Evolutionary conservation across 192 early-diverging fungal genomes (phyloP).

Genomic region (Mortierella claussenii): DNA sequence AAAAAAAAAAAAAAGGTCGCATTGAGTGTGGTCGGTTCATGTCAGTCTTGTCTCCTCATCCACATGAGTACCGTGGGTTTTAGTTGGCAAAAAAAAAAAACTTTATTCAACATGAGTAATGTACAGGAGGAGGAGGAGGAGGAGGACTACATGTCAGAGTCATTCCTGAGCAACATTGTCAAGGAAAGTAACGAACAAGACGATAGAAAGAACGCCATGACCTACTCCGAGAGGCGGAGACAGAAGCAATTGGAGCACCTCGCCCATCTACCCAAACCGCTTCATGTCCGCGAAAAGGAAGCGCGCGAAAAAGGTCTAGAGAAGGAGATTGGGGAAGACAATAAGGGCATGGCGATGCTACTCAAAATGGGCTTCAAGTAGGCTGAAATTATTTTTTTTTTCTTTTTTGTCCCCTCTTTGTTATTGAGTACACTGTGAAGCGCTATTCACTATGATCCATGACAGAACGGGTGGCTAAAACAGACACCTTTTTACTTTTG

Average conservation of each 20-base stretch:
- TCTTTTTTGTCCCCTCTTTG: neutral
- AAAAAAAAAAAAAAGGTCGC: too few species aligned
- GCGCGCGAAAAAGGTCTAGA: constrained; percentile 60
- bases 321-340: constrained; percentile 56
- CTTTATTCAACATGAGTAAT: constrained; percentile 3
- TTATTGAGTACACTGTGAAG: constrained; percentile 1
- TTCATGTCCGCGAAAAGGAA: constrained; percentile 55
- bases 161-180: constrained; percentile 53
- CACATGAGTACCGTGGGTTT: too few species aligned
- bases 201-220: constrained; percentile 18
- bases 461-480: too few species aligned
- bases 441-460: too few species aligned
- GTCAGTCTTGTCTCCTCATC: too few species aligned
- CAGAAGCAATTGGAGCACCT: constrained; percentile 55
- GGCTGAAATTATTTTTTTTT: neutral
- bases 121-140: constrained; percentile 45
- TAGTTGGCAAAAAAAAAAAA: constrained; percentile 1
- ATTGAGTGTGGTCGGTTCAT: too few species aligned
- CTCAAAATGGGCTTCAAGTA: constrained; percentile 72
- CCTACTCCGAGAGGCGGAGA: constrained; percentile 54
- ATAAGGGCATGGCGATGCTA: constrained; percentile 67
- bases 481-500: neutral
- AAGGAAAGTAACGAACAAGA: constrained; percentile 18
- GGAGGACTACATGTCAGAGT: constrained; percentile 65
- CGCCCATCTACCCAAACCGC: constrained; percentile 56